phyloP scores from a whole-genome alignment of 75 land plant species.

The Picea glauca region DNA sequence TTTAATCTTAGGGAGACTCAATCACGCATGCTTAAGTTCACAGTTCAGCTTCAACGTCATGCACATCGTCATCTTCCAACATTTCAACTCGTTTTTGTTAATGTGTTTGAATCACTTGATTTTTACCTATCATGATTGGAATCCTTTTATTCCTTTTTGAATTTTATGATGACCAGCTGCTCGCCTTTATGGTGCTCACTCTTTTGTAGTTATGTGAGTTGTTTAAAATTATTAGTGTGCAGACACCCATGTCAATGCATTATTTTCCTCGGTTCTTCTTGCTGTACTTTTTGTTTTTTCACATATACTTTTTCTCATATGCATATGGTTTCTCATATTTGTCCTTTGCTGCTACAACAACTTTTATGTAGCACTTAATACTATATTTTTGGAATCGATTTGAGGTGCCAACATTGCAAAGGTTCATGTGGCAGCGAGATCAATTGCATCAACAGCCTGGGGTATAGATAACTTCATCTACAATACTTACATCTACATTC shows the following conservation, averaged over 20 bases:
- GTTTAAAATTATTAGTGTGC: constrained; percentile 90
- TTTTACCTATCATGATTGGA: constrained; percentile 99
- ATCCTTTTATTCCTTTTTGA: constrained; percentile 95
- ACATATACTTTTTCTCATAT: constrained; percentile 96
- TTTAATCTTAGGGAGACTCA: constrained; percentile 97
- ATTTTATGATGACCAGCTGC: constrained; percentile 97
- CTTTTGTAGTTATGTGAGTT: constrained; percentile 88
- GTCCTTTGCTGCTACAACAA: constrained; percentile 83
- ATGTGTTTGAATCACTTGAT: constrained; percentile 95
- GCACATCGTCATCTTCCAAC: constrained; percentile 96
- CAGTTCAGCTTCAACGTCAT: constrained; percentile 99
- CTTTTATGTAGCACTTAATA: constrained; percentile 96
- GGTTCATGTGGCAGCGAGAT: constrained; percentile 56
- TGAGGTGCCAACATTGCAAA: constrained; percentile 98
- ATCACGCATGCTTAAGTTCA: constrained; percentile 98
- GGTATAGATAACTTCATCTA: constrained; percentile 85
- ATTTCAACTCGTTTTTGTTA: constrained; percentile 94
- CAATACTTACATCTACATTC: constrained; percentile 71
- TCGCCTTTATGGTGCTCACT: constrained; percentile 95
- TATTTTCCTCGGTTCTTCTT: constrained; percentile 97
- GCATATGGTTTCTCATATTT: constrained; percentile 97
- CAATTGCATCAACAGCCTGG: constrained; percentile 53
- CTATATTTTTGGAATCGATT: constrained; percentile 96
- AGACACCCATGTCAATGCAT: constrained; percentile 93
- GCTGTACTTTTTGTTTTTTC: constrained; percentile 94